Conservation (phyloP, 2,329 filamentous ascomycete genomes). For the Fusarium equiseti region DNA sequence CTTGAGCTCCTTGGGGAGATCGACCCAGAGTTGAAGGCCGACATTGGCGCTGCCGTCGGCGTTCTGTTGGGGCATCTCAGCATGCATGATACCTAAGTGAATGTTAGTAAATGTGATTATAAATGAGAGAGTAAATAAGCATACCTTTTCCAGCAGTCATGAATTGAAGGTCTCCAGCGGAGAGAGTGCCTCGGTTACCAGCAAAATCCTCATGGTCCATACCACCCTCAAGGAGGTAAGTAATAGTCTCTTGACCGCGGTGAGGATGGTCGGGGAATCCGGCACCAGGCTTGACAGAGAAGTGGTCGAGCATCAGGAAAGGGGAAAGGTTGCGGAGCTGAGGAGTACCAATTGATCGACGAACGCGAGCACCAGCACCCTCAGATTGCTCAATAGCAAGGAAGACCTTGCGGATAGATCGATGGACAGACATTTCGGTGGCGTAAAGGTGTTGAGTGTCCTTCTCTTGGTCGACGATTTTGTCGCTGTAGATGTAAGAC, state of each 20-base stretch:
- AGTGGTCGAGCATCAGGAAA: conserved; percentile 97
- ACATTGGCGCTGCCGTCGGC: conserved; percentile 81
- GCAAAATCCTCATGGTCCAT: conserved; percentile 95
- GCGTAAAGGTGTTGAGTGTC: conserved; percentile 48
- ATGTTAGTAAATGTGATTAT: neutral
- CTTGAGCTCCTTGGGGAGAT: conserved; percentile 85
- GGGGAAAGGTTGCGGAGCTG: conserved; percentile 88
- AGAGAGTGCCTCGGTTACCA: conserved; percentile 85
- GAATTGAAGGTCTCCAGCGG: conserved; percentile 92
- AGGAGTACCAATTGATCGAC: conserved; percentile 87
- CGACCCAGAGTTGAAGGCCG: conserved; percentile 96
- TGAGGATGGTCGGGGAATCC: conserved; percentile 92
- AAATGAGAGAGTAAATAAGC: neutral
- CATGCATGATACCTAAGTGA: conserved; percentile 83
- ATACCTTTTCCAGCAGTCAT: conserved; percentile 83
- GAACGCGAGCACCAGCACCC: conserved; percentile 87
- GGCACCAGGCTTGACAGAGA: conserved; percentile 80
- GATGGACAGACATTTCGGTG: conserved; percentile 73
- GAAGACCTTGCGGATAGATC: conserved; percentile 86
- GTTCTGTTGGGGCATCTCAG: conserved; percentile 91
- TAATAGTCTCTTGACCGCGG: conserved; percentile 88
- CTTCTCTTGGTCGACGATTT: conserved; percentile 14
- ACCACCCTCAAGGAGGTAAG: conserved; percentile 86
- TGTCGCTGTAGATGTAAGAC: conserved; percentile 2
- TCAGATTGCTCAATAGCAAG: conserved; percentile 88